Conservation (phyloP, 768 basidiomycete genomes). For the Russula olivacea region DNA sequence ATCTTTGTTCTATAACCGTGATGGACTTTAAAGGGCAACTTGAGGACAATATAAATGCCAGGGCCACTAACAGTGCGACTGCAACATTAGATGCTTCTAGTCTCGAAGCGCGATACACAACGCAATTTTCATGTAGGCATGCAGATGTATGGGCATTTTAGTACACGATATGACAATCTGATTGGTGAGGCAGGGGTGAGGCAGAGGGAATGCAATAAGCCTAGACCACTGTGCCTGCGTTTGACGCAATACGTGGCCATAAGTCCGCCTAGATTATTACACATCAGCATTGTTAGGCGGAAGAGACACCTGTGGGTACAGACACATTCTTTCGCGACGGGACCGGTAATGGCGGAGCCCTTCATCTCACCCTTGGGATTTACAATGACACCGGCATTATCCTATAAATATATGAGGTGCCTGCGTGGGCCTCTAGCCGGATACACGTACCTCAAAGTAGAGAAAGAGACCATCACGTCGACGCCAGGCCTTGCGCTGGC, state of each 20-base stretch:
- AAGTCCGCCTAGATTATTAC: slow-evolving; percentile 67
- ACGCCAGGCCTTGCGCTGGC: slow-evolving; percentile 98
- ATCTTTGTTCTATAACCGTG: neutral
- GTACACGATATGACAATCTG: slow-evolving; percentile 22
- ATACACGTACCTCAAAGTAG: slow-evolving; percentile 76
- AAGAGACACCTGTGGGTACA: slow-evolving; percentile 32
- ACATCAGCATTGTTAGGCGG: slow-evolving; percentile 5
- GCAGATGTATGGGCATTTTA: slow-evolving; percentile 13
- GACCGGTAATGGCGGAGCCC: slow-evolving; percentile 93
- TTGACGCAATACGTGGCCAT: slow-evolving; percentile 99
- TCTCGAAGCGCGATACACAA: neutral
- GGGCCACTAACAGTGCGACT: neutral
- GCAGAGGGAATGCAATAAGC: slow-evolving; percentile 22
- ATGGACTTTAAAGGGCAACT: neutral
- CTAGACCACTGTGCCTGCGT: slow-evolving; percentile 97
- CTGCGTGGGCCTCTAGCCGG: neutral
- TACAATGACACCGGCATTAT: slow-evolving; percentile 95
- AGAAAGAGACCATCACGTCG: slow-evolving; percentile 98
- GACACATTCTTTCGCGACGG: slow-evolving; percentile 99
- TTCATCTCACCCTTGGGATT: slow-evolving; percentile 99
- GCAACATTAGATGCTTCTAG: neutral
- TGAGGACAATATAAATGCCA: neutral
- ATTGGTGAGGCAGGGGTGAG: slow-evolving; percentile 23
- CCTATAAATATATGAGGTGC: slow-evolving; percentile 37
- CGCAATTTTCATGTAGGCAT: slow-evolving; percentile 15